Base-by-base conservation (phyloP, 306 rosid species). In the Casuarina glauca region DNA sequence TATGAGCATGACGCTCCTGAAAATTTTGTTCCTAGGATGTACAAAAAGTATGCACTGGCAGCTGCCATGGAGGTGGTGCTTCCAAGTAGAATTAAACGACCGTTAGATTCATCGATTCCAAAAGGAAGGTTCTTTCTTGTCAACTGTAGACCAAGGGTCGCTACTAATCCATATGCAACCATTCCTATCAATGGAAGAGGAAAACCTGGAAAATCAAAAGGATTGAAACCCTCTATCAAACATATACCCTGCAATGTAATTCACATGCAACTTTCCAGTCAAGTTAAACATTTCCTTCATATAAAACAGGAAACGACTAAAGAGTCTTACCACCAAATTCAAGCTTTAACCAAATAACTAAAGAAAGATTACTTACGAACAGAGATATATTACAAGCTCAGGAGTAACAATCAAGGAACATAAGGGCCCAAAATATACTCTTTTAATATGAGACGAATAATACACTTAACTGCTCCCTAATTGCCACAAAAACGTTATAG, bases 131-230 rank as follows among this genome's bases (percentile, higher is more conserved):
- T 82, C 81, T 88, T 84, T 17, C 57, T 73, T n/a, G 74, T 66
- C 80, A 93, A 82, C 52, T 88, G 94, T 61, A 90, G 72, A 80
- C 93, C 86, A 50, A 94, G 76, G 43, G 87, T 62, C 46, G 87
- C 87, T 67, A 90, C 90, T 60, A 88, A 78, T 1, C 97, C 95
- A 75, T 95, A 92, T 0, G 92, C 89, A 80, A 70, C 74, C 91
- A 94, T 87, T 38, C 98, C 97, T 78, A 90, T 79, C 81, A 94
- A 69, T 19, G 98, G 88, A 84, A 94, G 97, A 77, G 97, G 97
- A 66, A 88, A 78, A 87, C 98, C 97, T 94, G 80, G 16, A 46
- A 90, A 78, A 78, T 46, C 66, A 87, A 88, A 62, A 73, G 35
- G 63, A 76, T 70, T 79, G 77, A 77, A 58, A 83, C 82, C 70